Conservation (phyloP, 2,329 filamentous ascomycete species). For the Penicillium sp. region DNA sequence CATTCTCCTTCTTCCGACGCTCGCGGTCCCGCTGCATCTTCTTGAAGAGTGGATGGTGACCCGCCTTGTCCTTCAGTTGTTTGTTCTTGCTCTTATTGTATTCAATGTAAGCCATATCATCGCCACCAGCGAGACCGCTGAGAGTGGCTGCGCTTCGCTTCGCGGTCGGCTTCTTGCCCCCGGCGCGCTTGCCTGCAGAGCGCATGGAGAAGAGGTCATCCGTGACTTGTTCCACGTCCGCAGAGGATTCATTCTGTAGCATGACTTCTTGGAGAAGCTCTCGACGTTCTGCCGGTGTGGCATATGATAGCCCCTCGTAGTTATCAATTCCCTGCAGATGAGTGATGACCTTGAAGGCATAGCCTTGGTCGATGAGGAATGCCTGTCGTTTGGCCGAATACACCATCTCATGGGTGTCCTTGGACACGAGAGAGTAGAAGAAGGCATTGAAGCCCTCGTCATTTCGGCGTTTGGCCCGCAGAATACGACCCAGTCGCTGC, state of each 20-base stretch:
- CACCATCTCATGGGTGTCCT: conserved; percentile 96
- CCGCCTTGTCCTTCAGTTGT: conserved; percentile 58
- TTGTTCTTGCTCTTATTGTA: conserved; percentile 71
- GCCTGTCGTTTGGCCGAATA: conserved; percentile 96
- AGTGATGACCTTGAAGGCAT: conserved; percentile 98
- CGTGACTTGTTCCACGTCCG: conserved; percentile 64
- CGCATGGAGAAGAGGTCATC: conserved; percentile 63
- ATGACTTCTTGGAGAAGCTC: conserved; percentile 86
- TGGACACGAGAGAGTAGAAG: conserved; percentile 95
- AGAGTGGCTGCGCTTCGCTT: conserved; percentile 79
- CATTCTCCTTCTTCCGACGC: conserved; percentile 50
- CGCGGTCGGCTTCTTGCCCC: conserved; percentile 54
- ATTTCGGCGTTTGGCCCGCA: conserved; percentile 90
- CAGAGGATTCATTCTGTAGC: conserved; percentile 74
- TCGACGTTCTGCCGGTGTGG: conserved; percentile 70
- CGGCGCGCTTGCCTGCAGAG: conserved; percentile 38
- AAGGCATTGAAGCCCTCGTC: conserved; percentile 99
- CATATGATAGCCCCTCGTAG: conserved; percentile 73
- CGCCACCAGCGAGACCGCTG: conserved; percentile 80
- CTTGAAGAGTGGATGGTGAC: conserved; percentile 60
- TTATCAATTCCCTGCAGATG: conserved; percentile 87
- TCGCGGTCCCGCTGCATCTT: conserved; percentile 61
- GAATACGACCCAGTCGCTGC: conserved; percentile 84
- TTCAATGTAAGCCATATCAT: conserved; percentile 95
- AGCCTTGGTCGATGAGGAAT: conserved; percentile 95